Base-by-base conservation (phyloP, 2,329 filamentous ascomycete genomes). In the Pyrenophora teres region DNA sequence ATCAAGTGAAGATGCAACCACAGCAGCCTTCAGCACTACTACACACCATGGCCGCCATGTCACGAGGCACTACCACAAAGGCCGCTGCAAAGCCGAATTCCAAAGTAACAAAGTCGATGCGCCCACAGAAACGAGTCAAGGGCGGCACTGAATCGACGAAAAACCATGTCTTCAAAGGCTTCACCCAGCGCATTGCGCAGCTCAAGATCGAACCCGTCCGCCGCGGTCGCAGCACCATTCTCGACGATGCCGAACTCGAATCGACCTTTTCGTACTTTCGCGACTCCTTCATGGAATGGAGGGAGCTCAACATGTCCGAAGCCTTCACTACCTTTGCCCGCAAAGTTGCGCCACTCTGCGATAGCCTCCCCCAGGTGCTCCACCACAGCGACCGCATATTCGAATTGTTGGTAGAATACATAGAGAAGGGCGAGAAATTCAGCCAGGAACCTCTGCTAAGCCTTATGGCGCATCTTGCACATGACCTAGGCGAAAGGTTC, bases 171-270 rank as follows among this genome's bases (percentile, higher is more conserved):
- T 97, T 91, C 84, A 89, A 97, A 77, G 88, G 90, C 57, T 97
- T 97, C 77, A 90, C 88, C 53, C 84, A 87, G 70, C 94, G 95
- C 74, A 90, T 97, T 72, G 85, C 90, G 58, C 94, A 92, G 74
- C 84, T 97, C 69, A 94, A 90, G 76, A 87, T 99, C 77, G 93
- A 99, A 68, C 94, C 94, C 39, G 83, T 99, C 63, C 91, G 94
- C 74, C 88, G 88, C 76, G 88, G 95, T 65, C 90, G 92, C 75
- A 88, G 88, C 72, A 84, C 95, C 77, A 87, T 89, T 67, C 86
- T 94, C 77, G 88, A 92, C 56, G 85, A 87, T 69, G 87, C 90
- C 78, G 87, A 92, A 73, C 80, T 87, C 67, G 84, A 87, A 54
- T 81, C 87, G 18, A 84, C 86, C 23, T 89, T 89, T n/a, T 97